Evolutionary conservation across 192 early-diverging fungal genomes (phyloP).

Genomic region (Rhizophagus clarus): DNA sequence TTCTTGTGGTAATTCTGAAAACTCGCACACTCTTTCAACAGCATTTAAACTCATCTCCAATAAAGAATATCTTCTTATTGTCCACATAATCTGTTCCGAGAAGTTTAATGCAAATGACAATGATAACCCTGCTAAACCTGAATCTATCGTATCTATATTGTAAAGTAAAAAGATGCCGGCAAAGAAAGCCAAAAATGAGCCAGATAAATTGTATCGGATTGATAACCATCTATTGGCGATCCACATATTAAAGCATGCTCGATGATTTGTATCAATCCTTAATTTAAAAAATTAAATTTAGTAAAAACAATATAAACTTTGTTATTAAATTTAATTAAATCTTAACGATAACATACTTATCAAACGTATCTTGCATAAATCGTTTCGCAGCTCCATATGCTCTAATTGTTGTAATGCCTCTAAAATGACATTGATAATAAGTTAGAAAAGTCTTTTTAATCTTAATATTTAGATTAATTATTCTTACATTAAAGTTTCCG

Average conservation of each 20-base stretch:
- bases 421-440: neutral
- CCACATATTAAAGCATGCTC: constrained; percentile 81
- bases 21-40: constrained; percentile 86
- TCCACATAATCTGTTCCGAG: constrained; percentile 76
- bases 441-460: constrained; percentile 11
- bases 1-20: constrained; percentile 80
- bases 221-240: constrained; percentile 81
- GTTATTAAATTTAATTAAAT: too few relatives aligned
- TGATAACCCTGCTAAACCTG: constrained; percentile 79
- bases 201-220: constrained; percentile 72
- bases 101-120: constrained; percentile 84
- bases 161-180: constrained; percentile 57
- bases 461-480: constrained; percentile 39
- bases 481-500: constrained; percentile 63
- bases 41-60: constrained; percentile 87
- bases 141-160: constrained; percentile 51
- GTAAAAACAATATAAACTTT: too few relatives aligned
- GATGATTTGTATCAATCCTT: constrained; percentile 67
- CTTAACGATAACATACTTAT: neutral
- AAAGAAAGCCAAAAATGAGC: constrained; percentile 68
- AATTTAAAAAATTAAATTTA: neutral
- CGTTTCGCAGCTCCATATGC: constrained; percentile 61
- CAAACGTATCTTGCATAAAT: constrained; percentile 51
- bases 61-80: constrained; percentile 69
- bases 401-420: constrained; percentile 77